Percentiles rank a stretch among this genome's conserved stretches.
Evolutionary conservation across 805 yeast species (phyloP).

Genomic region (Blastobotrys muscicola): DNA sequence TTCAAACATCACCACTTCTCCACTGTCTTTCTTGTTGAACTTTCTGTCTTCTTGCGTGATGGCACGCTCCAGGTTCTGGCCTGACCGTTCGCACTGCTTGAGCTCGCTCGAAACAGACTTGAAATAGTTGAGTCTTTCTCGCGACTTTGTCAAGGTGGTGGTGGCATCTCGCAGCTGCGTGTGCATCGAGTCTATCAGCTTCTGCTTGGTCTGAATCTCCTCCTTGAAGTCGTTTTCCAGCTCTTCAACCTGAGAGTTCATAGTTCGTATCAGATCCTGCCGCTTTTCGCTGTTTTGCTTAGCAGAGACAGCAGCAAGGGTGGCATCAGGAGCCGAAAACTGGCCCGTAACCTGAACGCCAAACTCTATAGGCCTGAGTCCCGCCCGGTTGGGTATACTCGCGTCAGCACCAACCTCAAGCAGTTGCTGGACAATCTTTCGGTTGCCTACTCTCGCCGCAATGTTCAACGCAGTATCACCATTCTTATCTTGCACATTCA

Average conservation of each 20-base stretch:
- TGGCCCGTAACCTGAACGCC: slow-evolving; percentile 39
- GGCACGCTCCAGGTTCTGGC: slow-evolving; percentile 51
- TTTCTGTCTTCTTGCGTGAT: slow-evolving; percentile 52
- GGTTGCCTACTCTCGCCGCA: slow-evolving; percentile 81
- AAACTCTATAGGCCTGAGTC: slow-evolving; percentile 78
- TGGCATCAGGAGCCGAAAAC: neutral
- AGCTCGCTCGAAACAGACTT: slow-evolving; percentile 32
- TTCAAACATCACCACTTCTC: slow-evolving; percentile 32
- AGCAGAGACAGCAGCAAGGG: neutral
- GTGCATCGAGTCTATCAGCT: slow-evolving; percentile 43
- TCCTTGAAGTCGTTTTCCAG: slow-evolving; percentile 51
- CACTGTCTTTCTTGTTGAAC: slow-evolving; percentile 32
- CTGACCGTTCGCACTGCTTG: slow-evolving; percentile 44
- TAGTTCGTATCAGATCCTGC: slow-evolving; percentile 39
- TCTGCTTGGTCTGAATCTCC: slow-evolving; percentile 47
- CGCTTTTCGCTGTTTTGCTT: slow-evolving; percentile 21
- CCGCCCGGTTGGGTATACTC: slow-evolving; percentile 69
- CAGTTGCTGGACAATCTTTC: slow-evolving; percentile 68
- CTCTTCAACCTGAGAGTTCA: slow-evolving; percentile 40
- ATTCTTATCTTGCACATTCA: slow-evolving; percentile 82
- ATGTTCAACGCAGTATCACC: slow-evolving; percentile 95
- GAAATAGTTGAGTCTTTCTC: slow-evolving; percentile 44
- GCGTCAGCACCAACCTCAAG: slow-evolving; percentile 85
- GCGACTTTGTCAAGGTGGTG: slow-evolving; percentile 36
- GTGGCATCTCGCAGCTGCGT: slow-evolving; percentile 50